phyloP scores from a whole-genome alignment of 2,329 filamentous ascomycete species.

The Aspergillus luchuensis region DNA sequence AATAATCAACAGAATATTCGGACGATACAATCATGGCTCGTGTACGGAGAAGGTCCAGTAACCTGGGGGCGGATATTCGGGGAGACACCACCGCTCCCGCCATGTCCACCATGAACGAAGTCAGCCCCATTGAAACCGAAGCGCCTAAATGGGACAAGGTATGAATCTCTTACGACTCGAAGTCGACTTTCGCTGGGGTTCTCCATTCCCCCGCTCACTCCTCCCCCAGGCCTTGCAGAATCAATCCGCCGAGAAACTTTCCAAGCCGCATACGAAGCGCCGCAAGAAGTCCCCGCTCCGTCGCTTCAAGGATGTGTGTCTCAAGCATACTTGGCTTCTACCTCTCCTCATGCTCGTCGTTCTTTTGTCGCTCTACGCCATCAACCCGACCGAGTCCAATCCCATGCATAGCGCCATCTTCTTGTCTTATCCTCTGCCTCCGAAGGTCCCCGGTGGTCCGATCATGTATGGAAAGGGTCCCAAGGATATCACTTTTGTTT shows the following conservation, averaged over 20 bases:
- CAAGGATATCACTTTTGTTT: conserved; percentile 82
- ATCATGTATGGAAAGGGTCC: conserved; percentile 85
- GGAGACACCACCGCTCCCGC: conserved; percentile 51
- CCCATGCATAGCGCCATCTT: conserved; percentile 80
- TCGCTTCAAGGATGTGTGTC: conserved; percentile 45
- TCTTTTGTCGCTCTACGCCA: conserved; percentile 68
- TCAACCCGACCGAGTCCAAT: conserved; percentile 77
- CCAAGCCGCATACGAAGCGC: conserved; percentile 45
- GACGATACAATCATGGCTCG: conserved; percentile 36
- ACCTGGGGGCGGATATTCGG: conserved; percentile 49
- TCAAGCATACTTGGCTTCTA: conserved; percentile 62
- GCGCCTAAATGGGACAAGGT: conserved; percentile 36
- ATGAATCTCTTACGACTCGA: conserved; percentile 9
- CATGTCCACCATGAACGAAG: conserved; percentile 48
- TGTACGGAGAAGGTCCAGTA: conserved; percentile 46
- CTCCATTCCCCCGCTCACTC: conserved; percentile 7
- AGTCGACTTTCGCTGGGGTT: background rate
- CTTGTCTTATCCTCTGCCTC: conserved; percentile 78
- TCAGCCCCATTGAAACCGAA: conserved; percentile 34
- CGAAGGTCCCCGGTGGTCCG: conserved; percentile 49
- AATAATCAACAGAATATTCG: background rate
- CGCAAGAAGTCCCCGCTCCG: conserved; percentile 47
- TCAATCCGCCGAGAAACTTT: conserved; percentile 30
- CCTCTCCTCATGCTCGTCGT: conserved; percentile 69
- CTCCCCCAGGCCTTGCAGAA: conserved; percentile 24